These are phyloP conservation scores for Phytophthora sojae DNA, from an alignment of 352 stramenopile genomes.

Conservation along the genomic window DNA sequence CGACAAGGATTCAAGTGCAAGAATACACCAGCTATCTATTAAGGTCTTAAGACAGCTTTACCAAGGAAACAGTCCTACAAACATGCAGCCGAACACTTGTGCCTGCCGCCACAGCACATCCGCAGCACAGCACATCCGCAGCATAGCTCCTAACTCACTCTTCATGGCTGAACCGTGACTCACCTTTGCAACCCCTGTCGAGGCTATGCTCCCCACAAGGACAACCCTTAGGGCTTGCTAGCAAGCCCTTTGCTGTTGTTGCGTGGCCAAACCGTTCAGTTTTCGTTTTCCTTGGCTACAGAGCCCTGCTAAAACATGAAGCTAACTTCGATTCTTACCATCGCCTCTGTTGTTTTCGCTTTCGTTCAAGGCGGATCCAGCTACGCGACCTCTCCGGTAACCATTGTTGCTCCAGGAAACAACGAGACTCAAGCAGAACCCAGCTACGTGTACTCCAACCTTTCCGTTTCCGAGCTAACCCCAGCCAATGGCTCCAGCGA, in stretches of 20 bases:
- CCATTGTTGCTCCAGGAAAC: not conserved
- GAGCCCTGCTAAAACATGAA: not conserved
- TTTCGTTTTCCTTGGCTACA: not conserved
- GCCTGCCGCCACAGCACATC: not conserved
- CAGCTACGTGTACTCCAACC: not conserved
- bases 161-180: not conserved
- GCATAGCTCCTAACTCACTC: not conserved
- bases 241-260: not conserved
- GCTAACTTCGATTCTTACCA: not conserved
- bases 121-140: not conserved
- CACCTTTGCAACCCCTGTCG: not conserved
- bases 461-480: not conserved
- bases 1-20: too few species aligned
- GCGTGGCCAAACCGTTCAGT: not conserved
- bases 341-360: not conserved
- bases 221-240: too few species aligned
- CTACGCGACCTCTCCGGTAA: not conserved
- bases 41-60: too few species aligned
- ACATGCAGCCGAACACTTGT: too few species aligned
- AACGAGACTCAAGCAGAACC: not conserved
- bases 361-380: constrained; percentile 5
- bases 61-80: too few species aligned
- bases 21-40: too few species aligned
- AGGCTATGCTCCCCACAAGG: not conserved
- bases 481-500: not conserved